Evolutionary conservation across 23 red algal species (phyloP).

Genomic region (Agarophyton chilense): DNA sequence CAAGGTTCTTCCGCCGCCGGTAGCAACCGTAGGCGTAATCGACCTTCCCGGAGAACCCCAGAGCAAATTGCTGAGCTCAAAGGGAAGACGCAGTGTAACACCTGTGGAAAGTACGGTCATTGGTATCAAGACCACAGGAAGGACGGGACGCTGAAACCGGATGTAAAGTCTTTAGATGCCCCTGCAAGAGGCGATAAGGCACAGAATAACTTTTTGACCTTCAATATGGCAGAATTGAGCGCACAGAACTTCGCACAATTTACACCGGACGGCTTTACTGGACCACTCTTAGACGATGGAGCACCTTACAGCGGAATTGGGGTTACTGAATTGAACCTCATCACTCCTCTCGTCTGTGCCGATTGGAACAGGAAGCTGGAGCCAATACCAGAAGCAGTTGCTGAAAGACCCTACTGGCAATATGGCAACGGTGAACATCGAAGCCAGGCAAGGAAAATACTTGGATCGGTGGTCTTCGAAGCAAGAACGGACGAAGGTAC

Average conservation of each 20-base stretch:
- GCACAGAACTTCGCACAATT: not conserved
- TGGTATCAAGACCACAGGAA: not conserved
- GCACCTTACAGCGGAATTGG: slow-evolving; percentile 55
- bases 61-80: slow-evolving; percentile 29
- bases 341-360: not conserved
- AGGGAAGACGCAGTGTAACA: not conserved
- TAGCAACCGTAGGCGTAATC: no score
- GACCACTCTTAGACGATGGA: slow-evolving; percentile 43
- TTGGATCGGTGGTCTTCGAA: not conserved
- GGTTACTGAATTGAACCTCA: not conserved
- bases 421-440: slow-evolving; percentile 39
- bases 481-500: slow-evolving; percentile 6
- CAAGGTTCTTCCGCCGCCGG: no score
- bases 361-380: slow-evolving; percentile 25
- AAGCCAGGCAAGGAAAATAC: slow-evolving; percentile 3
- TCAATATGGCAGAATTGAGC: not conserved
- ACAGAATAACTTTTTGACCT: not conserved
- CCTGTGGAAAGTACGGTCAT: not conserved
- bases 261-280: not conserved
- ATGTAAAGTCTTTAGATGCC: not conserved
- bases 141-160: slow-evolving; percentile 36
- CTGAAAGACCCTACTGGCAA: slow-evolving; percentile 39
- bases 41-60: not conserved
- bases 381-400: slow-evolving; percentile 20
- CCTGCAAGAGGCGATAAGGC: not conserved